Base-by-base conservation (phyloP, 768 basidiomycete genomes). In the Boletus huronensis region DNA sequence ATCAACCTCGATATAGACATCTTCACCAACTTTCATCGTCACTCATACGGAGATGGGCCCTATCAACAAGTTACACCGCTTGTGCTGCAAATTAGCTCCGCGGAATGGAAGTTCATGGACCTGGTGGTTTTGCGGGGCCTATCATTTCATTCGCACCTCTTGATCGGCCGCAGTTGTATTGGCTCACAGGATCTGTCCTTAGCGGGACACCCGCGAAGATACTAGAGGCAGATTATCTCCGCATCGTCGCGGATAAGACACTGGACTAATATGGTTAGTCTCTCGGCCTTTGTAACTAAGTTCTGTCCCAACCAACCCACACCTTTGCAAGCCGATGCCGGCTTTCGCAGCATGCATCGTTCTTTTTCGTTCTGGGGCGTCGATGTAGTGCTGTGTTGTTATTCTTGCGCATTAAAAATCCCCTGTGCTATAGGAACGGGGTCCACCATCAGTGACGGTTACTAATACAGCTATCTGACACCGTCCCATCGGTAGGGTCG, bases 101-200 rank as follows among this genome's bases (percentile, higher is more conserved):
- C 43, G 44, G 56, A 61, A 68, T 68, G 64, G 64, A 66, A 68
- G 58, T 36, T 36, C 28, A 62, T 51, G 8, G 16, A 54, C 38
- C 31, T 42, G 46, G 57, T 42, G 34, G 53, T 47, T 47, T 45
- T 57, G 58, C 56, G 54, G 53, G 40, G 9, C 65, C 58, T 57
- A 53, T 53, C 53, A 52, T 35, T n/a, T 63, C 53, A 52, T 55
- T 57, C 31, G 29, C 35, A 46, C 39, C 46, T 55, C 26, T 32
- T 56, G 38, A 62, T 54, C 51, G 44, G 60, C 29, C 34, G 41
- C 36, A 13, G 10, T 25, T 32, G 21, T 11, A 23, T 17, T 49
- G 28, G 17, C 31, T 43, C 60, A 50, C 48, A 48, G 28, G 43
- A 34, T 14, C 4, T 52, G 6, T 31, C 29, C 47, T 51, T 29